Conservation (phyloP, 1,284 basidiomycete genomes). For the Acaromyces ingoldii region DNA sequence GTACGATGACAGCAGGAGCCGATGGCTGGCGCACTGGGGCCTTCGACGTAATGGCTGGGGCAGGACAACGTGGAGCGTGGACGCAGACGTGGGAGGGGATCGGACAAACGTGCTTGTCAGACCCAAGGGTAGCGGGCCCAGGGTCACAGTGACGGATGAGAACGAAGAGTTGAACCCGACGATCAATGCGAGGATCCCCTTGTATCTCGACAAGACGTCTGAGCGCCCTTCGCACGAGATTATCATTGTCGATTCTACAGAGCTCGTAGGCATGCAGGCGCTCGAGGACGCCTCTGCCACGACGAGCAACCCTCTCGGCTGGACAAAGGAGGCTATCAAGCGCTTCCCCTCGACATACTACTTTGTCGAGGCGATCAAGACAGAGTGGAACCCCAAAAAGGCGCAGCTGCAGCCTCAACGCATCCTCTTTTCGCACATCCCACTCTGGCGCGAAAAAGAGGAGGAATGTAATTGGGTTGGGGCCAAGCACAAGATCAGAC, state of each 20-base stretch:
- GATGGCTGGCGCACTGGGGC: conserved; percentile 4
- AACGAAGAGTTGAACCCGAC: conserved; percentile 4
- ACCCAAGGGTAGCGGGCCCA: conserved; percentile 11
- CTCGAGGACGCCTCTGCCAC: conserved; percentile 19
- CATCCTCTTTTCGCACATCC: conserved; percentile 37
- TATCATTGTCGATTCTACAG: conserved; percentile 29
- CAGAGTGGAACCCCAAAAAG: neutral
- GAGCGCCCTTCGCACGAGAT: conserved; percentile 33
- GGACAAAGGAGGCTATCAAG: conserved; percentile 19
- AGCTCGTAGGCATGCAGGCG: conserved; percentile 37
- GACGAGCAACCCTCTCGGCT: conserved; percentile 12
- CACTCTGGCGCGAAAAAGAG: conserved; percentile 16
- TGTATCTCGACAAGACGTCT: conserved; percentile 12
- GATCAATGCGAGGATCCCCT: conserved; percentile 30
- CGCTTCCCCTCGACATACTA: conserved; percentile 20
- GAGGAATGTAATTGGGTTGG: conserved; percentile 4
- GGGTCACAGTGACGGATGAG: conserved; percentile 15
- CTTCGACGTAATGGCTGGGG: conserved; percentile 15
- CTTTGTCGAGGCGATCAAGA: conserved; percentile 21
- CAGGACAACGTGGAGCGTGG: conserved; percentile 15
- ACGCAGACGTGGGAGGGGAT: conserved; percentile 15
- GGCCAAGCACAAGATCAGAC: conserved; percentile 17
- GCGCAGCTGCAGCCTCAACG: conserved; percentile 11
- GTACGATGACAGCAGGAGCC: neutral
- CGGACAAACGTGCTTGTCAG: conserved; percentile 7